Evolutionary conservation across 257 asterid species (phyloP).

Genomic region (Rauvolfia tetraphylla): DNA sequence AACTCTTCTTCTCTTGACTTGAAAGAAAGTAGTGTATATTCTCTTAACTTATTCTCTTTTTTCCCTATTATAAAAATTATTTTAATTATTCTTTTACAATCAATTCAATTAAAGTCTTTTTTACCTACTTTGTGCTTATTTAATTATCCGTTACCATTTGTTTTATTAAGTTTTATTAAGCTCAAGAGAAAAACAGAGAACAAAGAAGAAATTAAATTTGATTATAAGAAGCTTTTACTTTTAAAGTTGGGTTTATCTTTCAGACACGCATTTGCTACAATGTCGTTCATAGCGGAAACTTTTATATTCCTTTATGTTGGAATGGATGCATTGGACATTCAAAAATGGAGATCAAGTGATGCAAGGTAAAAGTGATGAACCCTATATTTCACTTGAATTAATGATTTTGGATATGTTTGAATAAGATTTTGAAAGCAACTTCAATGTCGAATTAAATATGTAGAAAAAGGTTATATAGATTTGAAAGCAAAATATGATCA

Average conservation of each 20-base stretch:
- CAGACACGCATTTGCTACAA: conserved; percentile 71
- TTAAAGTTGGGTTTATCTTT: background rate
- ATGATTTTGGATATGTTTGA: background rate
- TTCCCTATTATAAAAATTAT: no score
- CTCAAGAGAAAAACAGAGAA: no score
- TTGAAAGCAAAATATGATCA: no score
- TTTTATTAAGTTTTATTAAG: no score
- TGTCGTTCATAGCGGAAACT: conserved; percentile 60
- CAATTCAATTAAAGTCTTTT: background rate
- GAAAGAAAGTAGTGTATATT: background rate
- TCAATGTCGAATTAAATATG: background rate
- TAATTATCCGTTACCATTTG: no score
- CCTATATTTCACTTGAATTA: background rate
- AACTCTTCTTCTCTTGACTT: background rate
- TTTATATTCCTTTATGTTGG: conserved; percentile 68
- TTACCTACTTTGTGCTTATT: background rate
- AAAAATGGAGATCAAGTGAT: conserved; percentile 51
- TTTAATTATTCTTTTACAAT: no score
- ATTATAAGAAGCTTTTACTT: no score
- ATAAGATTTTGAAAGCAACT: background rate
- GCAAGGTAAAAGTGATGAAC: conserved; percentile 34
- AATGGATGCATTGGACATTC: conserved; percentile 71
- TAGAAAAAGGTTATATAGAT: background rate
- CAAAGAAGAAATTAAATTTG: background rate
- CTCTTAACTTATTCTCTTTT: no score